Evolutionary conservation across 2,329 filamentous ascomycete genomes (phyloP).

Genomic region (Fusarium scirpi): DNA sequence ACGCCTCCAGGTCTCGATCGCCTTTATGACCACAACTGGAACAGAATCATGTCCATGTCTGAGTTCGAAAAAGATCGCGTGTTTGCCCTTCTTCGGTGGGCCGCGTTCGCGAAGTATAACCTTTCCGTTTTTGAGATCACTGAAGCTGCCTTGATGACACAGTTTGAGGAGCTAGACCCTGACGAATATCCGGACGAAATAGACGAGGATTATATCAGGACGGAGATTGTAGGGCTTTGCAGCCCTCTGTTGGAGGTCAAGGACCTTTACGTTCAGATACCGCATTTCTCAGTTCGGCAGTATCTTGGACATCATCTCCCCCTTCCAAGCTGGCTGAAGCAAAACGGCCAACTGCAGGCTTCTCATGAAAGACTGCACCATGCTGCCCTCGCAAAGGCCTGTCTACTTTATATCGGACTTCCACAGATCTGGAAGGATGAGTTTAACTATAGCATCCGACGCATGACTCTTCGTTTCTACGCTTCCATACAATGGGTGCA

Average conservation of each 20-base stretch:
- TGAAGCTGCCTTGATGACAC: slow-evolving; percentile 41
- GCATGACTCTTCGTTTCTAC: neutral
- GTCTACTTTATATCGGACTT: neutral
- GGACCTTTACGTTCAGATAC: slow-evolving; percentile 18
- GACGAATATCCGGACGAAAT: slow-evolving; percentile 46
- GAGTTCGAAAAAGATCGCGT: slow-evolving; percentile 38
- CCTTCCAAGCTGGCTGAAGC: fast-evolving
- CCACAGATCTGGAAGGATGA: neutral
- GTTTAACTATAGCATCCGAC: fast-evolving
- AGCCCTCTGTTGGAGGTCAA: slow-evolving; percentile 48
- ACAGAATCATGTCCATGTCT: slow-evolving; percentile 29
- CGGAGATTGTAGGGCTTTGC: slow-evolving; percentile 47
- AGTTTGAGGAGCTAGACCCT: slow-evolving; percentile 25
- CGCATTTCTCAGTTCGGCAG: slow-evolving; percentile 40
- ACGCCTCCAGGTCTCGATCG: slow-evolving; percentile 46
- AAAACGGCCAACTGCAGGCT: fast-evolving
- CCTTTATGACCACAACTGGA: slow-evolving; percentile 51
- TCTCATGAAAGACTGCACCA: fast-evolving
- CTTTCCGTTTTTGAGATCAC: slow-evolving; percentile 41
- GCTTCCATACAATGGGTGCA: fast-evolving
- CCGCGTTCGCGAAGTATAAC: slow-evolving; percentile 40
- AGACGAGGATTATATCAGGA: slow-evolving; percentile 48
- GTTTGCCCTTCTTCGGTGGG: slow-evolving; percentile 49
- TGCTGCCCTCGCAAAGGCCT: neutral
- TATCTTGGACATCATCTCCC: slow-evolving; percentile 2